Base-by-base conservation (phyloP, 2,329 filamentous ascomycete species). In the Drechslerella coelobrocha region DNA sequence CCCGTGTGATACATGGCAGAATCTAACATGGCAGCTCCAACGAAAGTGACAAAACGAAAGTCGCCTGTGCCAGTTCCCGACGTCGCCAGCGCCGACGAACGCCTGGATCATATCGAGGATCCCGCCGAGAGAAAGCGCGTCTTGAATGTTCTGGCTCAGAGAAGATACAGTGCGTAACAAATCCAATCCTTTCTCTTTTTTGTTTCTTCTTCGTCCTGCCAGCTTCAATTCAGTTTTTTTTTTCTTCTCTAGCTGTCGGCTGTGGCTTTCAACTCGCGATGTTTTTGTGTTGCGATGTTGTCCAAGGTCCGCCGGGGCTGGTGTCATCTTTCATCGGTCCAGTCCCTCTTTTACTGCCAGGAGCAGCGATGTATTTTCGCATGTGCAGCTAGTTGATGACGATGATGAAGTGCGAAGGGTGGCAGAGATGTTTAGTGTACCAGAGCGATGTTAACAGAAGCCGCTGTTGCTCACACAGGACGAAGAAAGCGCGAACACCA, bases 121-220 rank as follows among this genome's bases (percentile, higher is more conserved):
- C 66, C 66, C 50, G 66, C 66, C 12, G 66, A 71, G 29, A 59
- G 66, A 55, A 71, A 71, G 17, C 66, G 66, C 10, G 59, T 71
- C 26, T 59, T 71, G 3, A 71, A 71, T 41, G 66, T 71, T 47
- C 48, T 71, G 2, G 66, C 66, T 10, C 66, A 71, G 27, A 54
- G 66, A 60, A 59, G 66, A 71, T 71, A 71, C 51, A 59, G 66
- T 71, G 66, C 66, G 66, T 71, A 71, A 63, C 48, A 34, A 31
- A n/a, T 14, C 43, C 47, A 27, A 9, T 29, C n/a, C 41, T 45
- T 7, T 21, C 19, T 17, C 19, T 8, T 52, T 52, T 12, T 31
- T 31, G 5, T 51, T 31, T 51, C 47, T 2, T 31, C 23, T 31
- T 23, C 12, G 23, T 48, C 43, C 14, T 21, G 6, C n/a, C 41